A percentile compares a stretch with the other conserved stretches of the same genome.
phyloP scores from a whole-genome alignment of 306 rosid species.

The Fagus sylvatica region DNA sequence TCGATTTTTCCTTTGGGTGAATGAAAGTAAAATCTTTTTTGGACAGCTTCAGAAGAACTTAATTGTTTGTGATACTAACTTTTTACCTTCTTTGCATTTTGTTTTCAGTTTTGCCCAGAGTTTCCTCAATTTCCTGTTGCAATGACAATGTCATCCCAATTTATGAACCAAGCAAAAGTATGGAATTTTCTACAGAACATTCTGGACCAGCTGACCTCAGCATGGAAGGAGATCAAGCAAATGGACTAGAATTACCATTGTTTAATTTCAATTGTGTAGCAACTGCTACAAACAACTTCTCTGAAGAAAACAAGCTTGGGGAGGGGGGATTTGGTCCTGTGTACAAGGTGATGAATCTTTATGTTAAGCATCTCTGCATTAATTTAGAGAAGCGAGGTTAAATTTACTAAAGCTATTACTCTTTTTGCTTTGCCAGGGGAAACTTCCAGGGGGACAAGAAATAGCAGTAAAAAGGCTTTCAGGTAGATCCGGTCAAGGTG shows the following conservation, averaged over 20 bases:
- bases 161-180: conserved; percentile 39
- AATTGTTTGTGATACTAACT: conserved; percentile 16
- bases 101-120: conserved; percentile 36
- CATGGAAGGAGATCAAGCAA: conserved; percentile 50
- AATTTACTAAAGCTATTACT: neutral
- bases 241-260: conserved; percentile 63
- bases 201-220: conserved; percentile 61
- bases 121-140: conserved; percentile 43
- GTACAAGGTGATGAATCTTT: conserved; percentile 59
- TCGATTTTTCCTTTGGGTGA: neutral
- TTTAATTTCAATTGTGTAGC: conserved; percentile 61
- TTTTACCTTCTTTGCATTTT: neutral
- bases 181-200: conserved; percentile 57
- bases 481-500: conserved; percentile 68
- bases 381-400: neutral
- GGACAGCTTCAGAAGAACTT: conserved; percentile 20
- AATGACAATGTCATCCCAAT: conserved; percentile 36
- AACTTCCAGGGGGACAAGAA: conserved; percentile 57
- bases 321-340: conserved; percentile 91
- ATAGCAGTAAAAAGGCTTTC: conserved; percentile 90
- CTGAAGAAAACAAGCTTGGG: conserved; percentile 80
- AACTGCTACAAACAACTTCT: conserved; percentile 65
- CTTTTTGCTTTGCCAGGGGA: conserved; percentile 57
- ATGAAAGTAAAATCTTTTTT: neutral
- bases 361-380: conserved; percentile 11